Evolutionary conservation across 495 filamentous ascomycete species (phyloP).

Genomic region (Aspergillus nidulans): DNA sequence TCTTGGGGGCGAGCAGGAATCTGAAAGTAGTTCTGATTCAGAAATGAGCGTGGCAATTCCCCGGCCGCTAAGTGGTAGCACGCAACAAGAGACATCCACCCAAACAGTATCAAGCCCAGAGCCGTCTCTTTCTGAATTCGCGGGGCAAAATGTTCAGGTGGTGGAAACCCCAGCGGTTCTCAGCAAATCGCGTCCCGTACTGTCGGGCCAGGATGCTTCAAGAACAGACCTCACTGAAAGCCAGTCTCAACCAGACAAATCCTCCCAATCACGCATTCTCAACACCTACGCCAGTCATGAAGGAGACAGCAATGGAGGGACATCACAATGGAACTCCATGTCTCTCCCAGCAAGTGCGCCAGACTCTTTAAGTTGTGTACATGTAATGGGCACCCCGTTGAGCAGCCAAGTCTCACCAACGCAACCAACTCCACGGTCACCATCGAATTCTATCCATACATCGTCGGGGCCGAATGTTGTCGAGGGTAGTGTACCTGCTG

Average conservation of each 20-base stretch:
- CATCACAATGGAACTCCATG: constrained; percentile 18
- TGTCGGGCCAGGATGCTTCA: neutral
- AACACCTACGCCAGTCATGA: constrained; percentile 27
- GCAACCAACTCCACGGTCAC: constrained; percentile 15
- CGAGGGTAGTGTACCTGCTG: constrained; percentile 13
- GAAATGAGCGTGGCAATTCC: constrained; percentile 53
- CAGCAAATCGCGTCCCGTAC: constrained; percentile 10
- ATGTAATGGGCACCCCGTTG: constrained; percentile 23
- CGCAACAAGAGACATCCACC: constrained; percentile 24
- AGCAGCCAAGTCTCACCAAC: constrained; percentile 16
- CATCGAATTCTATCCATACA: constrained; percentile 20
- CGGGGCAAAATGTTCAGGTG: constrained; percentile 32
- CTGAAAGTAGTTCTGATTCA: constrained; percentile 39
- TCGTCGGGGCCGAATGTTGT: constrained; percentile 23
- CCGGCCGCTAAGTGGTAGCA: constrained; percentile 35
- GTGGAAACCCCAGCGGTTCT: constrained; percentile 28
- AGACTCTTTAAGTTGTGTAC: constrained; percentile 7
- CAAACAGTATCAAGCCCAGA: constrained; percentile 27
- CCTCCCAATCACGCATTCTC: constrained; percentile 35
- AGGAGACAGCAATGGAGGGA: constrained; percentile 18
- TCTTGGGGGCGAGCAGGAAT: constrained; percentile 9
- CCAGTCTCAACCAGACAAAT: constrained; percentile 26
- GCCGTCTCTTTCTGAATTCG: constrained; percentile 19
- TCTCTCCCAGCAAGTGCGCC: constrained; percentile 5
- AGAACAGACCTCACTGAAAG: neutral